phyloP scores from a whole-genome alignment of 352 stramenopile species.

The Phytopythium chamaehyphon region DNA sequence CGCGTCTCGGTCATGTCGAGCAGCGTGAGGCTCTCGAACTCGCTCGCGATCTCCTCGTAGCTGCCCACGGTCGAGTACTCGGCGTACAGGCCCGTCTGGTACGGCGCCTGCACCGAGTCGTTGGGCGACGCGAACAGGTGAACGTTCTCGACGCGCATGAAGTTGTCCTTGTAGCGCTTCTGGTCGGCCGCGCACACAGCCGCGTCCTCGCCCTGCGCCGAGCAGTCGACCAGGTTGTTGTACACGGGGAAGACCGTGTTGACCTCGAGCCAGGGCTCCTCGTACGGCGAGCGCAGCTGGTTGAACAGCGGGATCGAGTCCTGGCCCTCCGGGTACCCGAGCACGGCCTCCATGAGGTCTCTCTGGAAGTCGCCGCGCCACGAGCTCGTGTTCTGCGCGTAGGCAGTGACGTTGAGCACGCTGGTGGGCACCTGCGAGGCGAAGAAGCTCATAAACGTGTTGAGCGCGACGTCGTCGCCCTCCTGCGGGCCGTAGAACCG shows the following conservation, averaged over 20 bases:
- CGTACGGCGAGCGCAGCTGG: slow-evolving; percentile 13
- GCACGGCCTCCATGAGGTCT: slow-evolving; percentile 9
- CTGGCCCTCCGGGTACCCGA: slow-evolving; percentile 7
- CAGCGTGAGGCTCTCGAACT: slow-evolving; percentile 16
- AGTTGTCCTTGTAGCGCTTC: slow-evolving; percentile 20
- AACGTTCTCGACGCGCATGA: slow-evolving; percentile 13
- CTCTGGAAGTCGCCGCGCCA: slow-evolving; percentile 12
- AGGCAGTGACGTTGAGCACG: slow-evolving; percentile 10
- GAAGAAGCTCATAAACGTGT: slow-evolving; percentile 15
- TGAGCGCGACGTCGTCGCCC: slow-evolving; percentile 12
- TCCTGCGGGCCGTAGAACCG: slow-evolving; percentile 27
- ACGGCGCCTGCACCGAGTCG: slow-evolving; percentile 12
- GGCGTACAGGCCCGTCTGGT: slow-evolving; percentile 11
- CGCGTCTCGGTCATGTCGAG: slow-evolving; percentile 16
- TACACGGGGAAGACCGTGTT: slow-evolving; percentile 11
- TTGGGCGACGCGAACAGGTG: slow-evolving; percentile 13
- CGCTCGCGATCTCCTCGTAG: slow-evolving; percentile 9
- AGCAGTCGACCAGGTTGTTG: slow-evolving; percentile 12
- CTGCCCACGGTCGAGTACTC: slow-evolving; percentile 11
- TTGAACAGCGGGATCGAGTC: slow-evolving; percentile 12
- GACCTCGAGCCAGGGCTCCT: slow-evolving; percentile 6
- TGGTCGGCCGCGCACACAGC: slow-evolving; percentile 7
- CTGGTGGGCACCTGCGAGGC: slow-evolving; percentile 7
- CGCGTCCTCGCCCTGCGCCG: slow-evolving; percentile 3
- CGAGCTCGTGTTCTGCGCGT: slow-evolving; percentile 5